These are phyloP conservation scores for Penium margaritaceum DNA, from an alignment of 139 green algal genomes.

Conservation along the genomic window DNA sequence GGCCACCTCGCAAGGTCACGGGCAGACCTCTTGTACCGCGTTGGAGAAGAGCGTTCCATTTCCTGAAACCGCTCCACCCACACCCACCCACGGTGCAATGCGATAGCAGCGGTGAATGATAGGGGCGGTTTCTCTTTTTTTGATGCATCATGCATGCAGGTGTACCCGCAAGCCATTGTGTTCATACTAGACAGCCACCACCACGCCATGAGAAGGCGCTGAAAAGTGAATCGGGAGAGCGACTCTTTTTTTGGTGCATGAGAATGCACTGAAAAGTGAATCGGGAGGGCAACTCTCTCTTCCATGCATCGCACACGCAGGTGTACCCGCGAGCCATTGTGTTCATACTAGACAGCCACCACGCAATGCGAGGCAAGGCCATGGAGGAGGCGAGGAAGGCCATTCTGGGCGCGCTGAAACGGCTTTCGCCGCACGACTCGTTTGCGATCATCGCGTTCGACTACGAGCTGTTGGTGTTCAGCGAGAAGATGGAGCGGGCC, in stretches of 20 bases:
- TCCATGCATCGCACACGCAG: not conserved
- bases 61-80: too few relatives aligned
- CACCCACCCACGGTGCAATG: too few relatives aligned
- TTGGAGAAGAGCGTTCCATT: too few relatives aligned
- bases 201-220: not conserved
- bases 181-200: not conserved
- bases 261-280: too few relatives aligned
- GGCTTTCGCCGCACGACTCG: not conserved
- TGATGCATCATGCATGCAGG: too few relatives aligned
- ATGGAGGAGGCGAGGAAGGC: constrained; percentile 2
- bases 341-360: constrained; percentile 1
- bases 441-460: constrained; percentile 12
- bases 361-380: not conserved
- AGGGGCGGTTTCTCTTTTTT: too few relatives aligned
- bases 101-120: too few relatives aligned
- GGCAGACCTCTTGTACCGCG: too few relatives aligned
- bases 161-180: not conserved
- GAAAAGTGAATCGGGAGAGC: not conserved
- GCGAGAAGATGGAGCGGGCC: not conserved
- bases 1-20: too few relatives aligned
- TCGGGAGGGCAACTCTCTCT: not conserved
- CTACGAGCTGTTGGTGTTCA: constrained; percentile 6
- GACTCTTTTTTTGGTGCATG: too few relatives aligned
- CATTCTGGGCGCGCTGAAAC: not conserved
- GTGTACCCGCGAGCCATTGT: not conserved